A percentile compares a stretch with the other conserved stretches of the same genome.
These are phyloP conservation scores for Dissophora ornata DNA, from an alignment of 192 early-diverging fungal species.

Conservation along the genomic window DNA sequence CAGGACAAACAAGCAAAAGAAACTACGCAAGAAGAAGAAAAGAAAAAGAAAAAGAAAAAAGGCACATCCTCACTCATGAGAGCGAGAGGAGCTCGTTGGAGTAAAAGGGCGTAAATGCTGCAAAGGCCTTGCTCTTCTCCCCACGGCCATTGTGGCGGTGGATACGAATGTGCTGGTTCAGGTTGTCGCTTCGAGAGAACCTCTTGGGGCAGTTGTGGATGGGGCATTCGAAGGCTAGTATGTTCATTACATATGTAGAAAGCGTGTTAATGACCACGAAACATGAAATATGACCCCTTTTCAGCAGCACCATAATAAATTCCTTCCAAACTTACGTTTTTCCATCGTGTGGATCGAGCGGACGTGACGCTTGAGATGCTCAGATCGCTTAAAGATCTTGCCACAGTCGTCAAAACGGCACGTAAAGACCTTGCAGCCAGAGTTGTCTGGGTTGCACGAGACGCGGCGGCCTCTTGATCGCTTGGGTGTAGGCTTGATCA, in stretches of 20 bases:
- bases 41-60: not conserved
- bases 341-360: slow-evolving; percentile 71
- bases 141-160: slow-evolving; percentile 64
- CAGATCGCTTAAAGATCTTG: slow-evolving; percentile 70
- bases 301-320: not conserved
- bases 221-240: slow-evolving; percentile 64
- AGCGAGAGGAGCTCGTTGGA: slow-evolving; percentile 26
- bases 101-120: slow-evolving; percentile 57
- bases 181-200: slow-evolving; percentile 68
- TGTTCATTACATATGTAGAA: slow-evolving; percentile 4
- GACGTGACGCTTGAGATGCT: slow-evolving; percentile 70
- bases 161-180: slow-evolving; percentile 69
- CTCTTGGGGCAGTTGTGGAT: slow-evolving; percentile 64
- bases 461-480: slow-evolving; percentile 67
- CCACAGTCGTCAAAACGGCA: slow-evolving; percentile 67
- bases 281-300: no score
- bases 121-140: slow-evolving; percentile 58
- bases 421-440: slow-evolving; percentile 64
- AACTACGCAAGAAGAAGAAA: not conserved
- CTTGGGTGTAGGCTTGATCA: slow-evolving; percentile 56
- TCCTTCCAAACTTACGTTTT: slow-evolving; percentile 61
- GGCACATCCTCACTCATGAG: no score
- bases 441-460: slow-evolving; percentile 59
- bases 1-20: not conserved
- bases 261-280: no score